Conservation (phyloP, 2,329 filamentous ascomycete genomes). For the Hymenoscyphus repandus region DNA sequence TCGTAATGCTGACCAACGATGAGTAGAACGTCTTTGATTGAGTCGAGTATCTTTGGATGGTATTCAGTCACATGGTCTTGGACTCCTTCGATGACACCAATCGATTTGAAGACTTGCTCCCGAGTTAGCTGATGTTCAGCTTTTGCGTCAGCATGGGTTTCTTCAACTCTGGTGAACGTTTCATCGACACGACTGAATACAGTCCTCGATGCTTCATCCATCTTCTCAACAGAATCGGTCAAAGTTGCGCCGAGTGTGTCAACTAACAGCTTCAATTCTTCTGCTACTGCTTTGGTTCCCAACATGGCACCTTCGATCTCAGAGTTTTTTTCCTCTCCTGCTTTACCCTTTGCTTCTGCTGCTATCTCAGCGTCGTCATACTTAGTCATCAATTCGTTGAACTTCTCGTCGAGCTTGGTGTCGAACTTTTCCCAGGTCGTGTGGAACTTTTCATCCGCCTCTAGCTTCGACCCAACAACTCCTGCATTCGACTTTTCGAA, state of each 20-base stretch:
- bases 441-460: slow-evolving; percentile 73
- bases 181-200: slow-evolving; percentile 81
- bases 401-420: slow-evolving; percentile 56
- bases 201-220: slow-evolving; percentile 80
- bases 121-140: slow-evolving; percentile 78
- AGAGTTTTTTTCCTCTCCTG: slow-evolving; percentile 66
- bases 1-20: slow-evolving; percentile 85
- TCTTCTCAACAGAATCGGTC: slow-evolving; percentile 78
- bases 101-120: slow-evolving; percentile 71
- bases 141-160: slow-evolving; percentile 67
- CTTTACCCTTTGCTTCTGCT: slow-evolving; percentile 68
- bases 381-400: slow-evolving; percentile 75
- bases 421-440: slow-evolving; percentile 49
- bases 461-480: slow-evolving; percentile 75
- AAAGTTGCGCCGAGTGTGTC: slow-evolving; percentile 79
- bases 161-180: slow-evolving; percentile 69
- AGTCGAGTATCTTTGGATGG: slow-evolving; percentile 82
- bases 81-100: slow-evolving; percentile 67
- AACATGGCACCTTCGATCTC: slow-evolving; percentile 70
- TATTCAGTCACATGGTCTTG: slow-evolving; percentile 76
- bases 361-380: slow-evolving; percentile 79
- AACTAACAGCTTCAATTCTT: slow-evolving; percentile 81
- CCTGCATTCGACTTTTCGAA: slow-evolving; percentile 81
- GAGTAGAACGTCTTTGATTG: slow-evolving; percentile 77
- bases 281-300: slow-evolving; percentile 71